phyloP scores from a whole-genome alignment of 176 grass and related monocot genomes.

The Zoysia japonica region DNA sequence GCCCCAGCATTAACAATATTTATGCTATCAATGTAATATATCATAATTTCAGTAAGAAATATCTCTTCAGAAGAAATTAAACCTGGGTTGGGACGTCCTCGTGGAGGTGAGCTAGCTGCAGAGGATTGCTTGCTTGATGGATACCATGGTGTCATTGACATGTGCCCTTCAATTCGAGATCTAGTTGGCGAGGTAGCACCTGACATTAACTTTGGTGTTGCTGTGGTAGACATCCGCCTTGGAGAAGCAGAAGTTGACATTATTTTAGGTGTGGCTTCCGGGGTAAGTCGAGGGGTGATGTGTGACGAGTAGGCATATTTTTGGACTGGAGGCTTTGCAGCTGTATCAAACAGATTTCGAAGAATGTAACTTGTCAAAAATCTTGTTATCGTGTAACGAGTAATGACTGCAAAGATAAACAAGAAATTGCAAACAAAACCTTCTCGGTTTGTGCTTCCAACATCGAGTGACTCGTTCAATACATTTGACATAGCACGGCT shows the following conservation, averaged over 20 bases:
- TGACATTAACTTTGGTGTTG: constrained; percentile 76
- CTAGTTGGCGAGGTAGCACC: constrained; percentile 74
- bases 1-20: constrained; percentile 9
- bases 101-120: constrained; percentile 73
- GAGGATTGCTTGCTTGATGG: constrained; percentile 90
- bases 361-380: constrained; percentile 22
- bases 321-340: constrained; percentile 41
- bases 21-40: constrained; percentile 4
- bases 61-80: background rate
- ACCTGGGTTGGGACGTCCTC: constrained; percentile 72
- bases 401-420: constrained; percentile 7
- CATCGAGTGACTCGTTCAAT: constrained; percentile 36
- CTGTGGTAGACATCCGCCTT: constrained; percentile 52
- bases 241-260: constrained; percentile 68
- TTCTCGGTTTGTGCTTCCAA: constrained; percentile 49
- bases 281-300: constrained; percentile 51
- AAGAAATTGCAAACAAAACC: constrained; percentile 31
- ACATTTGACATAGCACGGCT: constrained; percentile 35
- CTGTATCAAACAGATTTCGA: constrained; percentile 46
- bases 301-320: constrained; percentile 51
- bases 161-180: constrained; percentile 55
- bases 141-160: constrained; percentile 89
- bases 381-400: background rate
- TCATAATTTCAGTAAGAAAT: background rate
- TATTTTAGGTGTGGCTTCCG: constrained; percentile 59